Evolutionary conservation across 2,329 filamentous ascomycete species (phyloP), one percentile per base, ranked within the genome.

Genomic region (Spiromastix sp.): DNA sequence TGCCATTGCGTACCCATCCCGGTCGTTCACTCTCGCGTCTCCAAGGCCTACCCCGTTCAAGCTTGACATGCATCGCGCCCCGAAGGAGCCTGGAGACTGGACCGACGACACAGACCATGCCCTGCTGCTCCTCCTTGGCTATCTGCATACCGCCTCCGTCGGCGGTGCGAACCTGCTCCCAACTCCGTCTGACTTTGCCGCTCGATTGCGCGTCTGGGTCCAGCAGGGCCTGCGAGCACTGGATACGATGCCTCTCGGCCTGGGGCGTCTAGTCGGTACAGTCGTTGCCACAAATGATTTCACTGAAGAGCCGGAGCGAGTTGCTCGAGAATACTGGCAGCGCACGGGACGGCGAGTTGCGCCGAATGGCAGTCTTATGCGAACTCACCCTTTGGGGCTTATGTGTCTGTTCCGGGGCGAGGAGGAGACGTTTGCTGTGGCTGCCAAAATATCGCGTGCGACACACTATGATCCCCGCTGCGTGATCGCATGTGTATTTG

Each of bases 51-150:
- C n/a, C n/a, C n/a, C n/a, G n/a, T n/a, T n/a, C n/a, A n/a, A n/a
- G n/a, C n/a, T n/a, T n/a, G n/a, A n/a, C n/a, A n/a, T n/a, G n/a
- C n/a, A n/a, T n/a, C n/a, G n/a, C n/a, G n/a, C n/a, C n/a, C n/a
- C n/a, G n/a, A n/a, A n/a, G n/a, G n/a, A n/a, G n/a, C n/a, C n/a
- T n/a, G n/a, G n/a, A 16, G 60, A 64, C 26, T 72, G 68, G 69
- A 74, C 69, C 0, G 69, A 74, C 40, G 70, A 73, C 47, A 73
- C 70, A 0, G 70, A 72, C 42, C 68, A 73, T 48, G 63, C 68
- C 3, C 54, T 71, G 13, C 49, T 72, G 1, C 63, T 66, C 36
- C 46, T 72, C 2, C 57, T 72, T 2, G 67, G 63, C 4, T 73
- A 60, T 22, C 48, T 70, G 16, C 61, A 69, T 32, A 56, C n/a